phyloP scores from a whole-genome alignment of 352 stramenopile species.

The Phytophthora pluvialis region DNA sequence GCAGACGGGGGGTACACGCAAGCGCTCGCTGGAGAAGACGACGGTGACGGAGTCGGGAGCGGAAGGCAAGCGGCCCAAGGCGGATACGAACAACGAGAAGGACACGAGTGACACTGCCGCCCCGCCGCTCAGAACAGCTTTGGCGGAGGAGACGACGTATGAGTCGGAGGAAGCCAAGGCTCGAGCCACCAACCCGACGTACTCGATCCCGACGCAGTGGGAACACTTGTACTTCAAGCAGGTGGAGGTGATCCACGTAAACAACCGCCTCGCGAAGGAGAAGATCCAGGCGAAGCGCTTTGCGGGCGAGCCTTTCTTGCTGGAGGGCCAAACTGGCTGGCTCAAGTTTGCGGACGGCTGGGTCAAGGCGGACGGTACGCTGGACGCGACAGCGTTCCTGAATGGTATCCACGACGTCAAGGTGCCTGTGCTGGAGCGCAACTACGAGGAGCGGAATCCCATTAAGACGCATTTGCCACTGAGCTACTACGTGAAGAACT shows the following conservation, averaged over 20 bases:
- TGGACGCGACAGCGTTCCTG: constrained; percentile 68
- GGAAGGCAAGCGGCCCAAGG: constrained; percentile 31
- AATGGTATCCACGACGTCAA: constrained; percentile 80
- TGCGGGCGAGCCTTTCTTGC: constrained; percentile 71
- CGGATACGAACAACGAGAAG: constrained; percentile 1
- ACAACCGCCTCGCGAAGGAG: constrained; percentile 55
- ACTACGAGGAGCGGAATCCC: constrained; percentile 79
- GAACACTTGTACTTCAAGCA: constrained; percentile 68
- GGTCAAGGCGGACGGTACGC: constrained; percentile 59
- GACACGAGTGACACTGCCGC: background rate
- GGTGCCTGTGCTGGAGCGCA: constrained; percentile 77
- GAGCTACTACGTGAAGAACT: constrained; percentile 82
- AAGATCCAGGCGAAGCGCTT: constrained; percentile 69
- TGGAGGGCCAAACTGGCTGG: constrained; percentile 71
- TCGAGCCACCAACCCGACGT: constrained; percentile 56
- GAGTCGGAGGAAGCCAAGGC: constrained; percentile 39
- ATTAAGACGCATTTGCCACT: constrained; percentile 79
- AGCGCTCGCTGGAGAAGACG: constrained; percentile 49
- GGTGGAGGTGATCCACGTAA: constrained; percentile 75
- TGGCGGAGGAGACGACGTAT: constrained; percentile 33
- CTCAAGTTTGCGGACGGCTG: constrained; percentile 71
- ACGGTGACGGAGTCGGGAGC: constrained; percentile 3
- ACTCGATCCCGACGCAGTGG: constrained; percentile 76
- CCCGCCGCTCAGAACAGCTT: constrained; percentile 25
- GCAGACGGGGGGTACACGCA: constrained; percentile 24